A percentile compares a stretch with the other conserved stretches of the same genome.
Conservation (phyloP, 139 green algal species). For the Zygnema cylindricum region DNA sequence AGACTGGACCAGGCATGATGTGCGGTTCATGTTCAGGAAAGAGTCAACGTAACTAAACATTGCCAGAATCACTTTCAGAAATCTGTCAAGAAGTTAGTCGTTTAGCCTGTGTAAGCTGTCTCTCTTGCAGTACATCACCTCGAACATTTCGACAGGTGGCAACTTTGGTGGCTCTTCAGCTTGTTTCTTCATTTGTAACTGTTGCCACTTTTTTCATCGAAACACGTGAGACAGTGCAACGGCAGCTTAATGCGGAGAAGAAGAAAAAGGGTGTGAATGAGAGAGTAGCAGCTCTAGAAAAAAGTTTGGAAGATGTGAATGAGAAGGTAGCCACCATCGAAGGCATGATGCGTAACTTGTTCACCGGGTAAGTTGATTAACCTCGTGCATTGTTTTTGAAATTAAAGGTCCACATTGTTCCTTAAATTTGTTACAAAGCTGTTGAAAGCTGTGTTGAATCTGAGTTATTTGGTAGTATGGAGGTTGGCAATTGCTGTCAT, state of each 20-base stretch:
- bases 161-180: slow-evolving; percentile 45
- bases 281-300: slow-evolving; percentile 21
- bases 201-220: slow-evolving; percentile 40
- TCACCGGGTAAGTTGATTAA: slow-evolving; percentile 59
- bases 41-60: neutral
- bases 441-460: too few relatives aligned
- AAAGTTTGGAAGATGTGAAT: slow-evolving; percentile 45
- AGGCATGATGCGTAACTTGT: slow-evolving; percentile 54
- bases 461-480: too few relatives aligned
- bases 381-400: too few relatives aligned
- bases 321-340: slow-evolving; percentile 37
- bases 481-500: too few relatives aligned
- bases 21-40: neutral
- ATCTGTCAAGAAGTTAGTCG: neutral
- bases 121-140: slow-evolving; percentile 38
- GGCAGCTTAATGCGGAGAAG: slow-evolving; percentile 58
- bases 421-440: too few relatives aligned
- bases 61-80: too few relatives aligned
- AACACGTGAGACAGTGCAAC: slow-evolving; percentile 45
- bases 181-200: slow-evolving; percentile 54
- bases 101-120: neutral
- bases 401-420: too few relatives aligned
- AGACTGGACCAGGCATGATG: neutral
- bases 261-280: neutral
- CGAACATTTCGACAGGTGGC: slow-evolving; percentile 51